These are phyloP conservation scores for Fusarium agapanthi DNA, from an alignment of 2,329 filamentous ascomycete genomes.

Conservation along the genomic window DNA sequence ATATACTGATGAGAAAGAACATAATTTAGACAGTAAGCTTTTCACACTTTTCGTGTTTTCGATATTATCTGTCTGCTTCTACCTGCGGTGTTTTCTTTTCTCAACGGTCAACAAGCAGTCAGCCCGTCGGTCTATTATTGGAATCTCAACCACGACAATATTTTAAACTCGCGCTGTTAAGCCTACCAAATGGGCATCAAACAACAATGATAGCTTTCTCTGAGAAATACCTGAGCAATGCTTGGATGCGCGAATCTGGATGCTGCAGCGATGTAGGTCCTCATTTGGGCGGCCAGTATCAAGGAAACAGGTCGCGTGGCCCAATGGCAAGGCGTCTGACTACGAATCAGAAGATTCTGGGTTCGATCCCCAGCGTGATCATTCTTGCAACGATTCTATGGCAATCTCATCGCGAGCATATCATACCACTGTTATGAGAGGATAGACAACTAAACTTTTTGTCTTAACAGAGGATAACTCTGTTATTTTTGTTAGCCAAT, in stretches of 20 bases:
- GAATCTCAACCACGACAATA: rapidly evolving
- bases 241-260: rapidly evolving
- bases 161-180: rapidly evolving
- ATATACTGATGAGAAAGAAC: background rate
- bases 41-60: background rate
- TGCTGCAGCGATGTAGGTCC: background rate
- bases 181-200: rapidly evolving
- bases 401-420: background rate
- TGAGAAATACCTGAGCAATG: too few relatives aligned
- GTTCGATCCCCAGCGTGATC: conserved; percentile 34
- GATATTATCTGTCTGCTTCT: rapidly evolving
- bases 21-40: background rate
- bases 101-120: rapidly evolving
- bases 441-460: rapidly evolving
- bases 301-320: conserved; percentile 19
- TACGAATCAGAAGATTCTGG: conserved; percentile 36
- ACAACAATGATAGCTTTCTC: too few relatives aligned
- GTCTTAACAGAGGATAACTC: rapidly evolving
- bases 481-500: background rate
- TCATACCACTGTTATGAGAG: background rate
- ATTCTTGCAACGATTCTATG: background rate
- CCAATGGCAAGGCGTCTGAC: conserved; percentile 34
- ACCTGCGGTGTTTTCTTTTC: rapidly evolving
- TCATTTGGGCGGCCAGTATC: background rate
- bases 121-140: rapidly evolving